phyloP scores from a whole-genome alignment of 176 grass and related monocot species.

The Musa itinerans region DNA sequence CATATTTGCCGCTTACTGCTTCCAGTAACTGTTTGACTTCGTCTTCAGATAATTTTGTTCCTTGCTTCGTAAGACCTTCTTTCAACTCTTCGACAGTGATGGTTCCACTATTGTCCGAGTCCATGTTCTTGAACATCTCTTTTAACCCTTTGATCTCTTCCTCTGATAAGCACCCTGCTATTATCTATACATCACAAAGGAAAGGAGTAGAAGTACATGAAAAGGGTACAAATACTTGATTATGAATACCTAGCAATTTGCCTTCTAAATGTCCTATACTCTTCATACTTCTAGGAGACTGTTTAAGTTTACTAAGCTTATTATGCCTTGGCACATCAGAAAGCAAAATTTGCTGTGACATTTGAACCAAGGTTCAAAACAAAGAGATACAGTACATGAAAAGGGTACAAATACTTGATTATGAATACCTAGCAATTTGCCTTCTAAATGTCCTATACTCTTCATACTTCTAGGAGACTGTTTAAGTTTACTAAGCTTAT shows the following conservation, averaged over 20 bases:
- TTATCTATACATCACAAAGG: neutral
- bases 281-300: too few relatives aligned
- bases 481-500: too few relatives aligned
- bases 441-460: neutral
- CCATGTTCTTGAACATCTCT: conserved; percentile 1
- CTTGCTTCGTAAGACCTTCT: neutral
- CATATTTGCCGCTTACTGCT: neutral
- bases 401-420: too few relatives aligned
- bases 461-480: too few relatives aligned
- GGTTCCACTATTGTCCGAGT: neutral
- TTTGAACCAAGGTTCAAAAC: too few relatives aligned
- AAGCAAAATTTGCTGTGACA: too few relatives aligned
- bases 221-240: too few relatives aligned
- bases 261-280: neutral
- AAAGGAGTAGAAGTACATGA: too few relatives aligned
- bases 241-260: neutral
- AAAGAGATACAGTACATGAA: too few relatives aligned
- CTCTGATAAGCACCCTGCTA: neutral
- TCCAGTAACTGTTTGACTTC: neutral
- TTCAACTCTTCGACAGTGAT: neutral
- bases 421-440: neutral
- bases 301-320: too few relatives aligned
- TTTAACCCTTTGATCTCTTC: neutral
- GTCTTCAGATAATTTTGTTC: neutral
- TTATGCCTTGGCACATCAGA: too few relatives aligned